Base-by-base conservation (phyloP, 2,329 filamentous ascomycete genomes). In the Alternaria sp. region DNA sequence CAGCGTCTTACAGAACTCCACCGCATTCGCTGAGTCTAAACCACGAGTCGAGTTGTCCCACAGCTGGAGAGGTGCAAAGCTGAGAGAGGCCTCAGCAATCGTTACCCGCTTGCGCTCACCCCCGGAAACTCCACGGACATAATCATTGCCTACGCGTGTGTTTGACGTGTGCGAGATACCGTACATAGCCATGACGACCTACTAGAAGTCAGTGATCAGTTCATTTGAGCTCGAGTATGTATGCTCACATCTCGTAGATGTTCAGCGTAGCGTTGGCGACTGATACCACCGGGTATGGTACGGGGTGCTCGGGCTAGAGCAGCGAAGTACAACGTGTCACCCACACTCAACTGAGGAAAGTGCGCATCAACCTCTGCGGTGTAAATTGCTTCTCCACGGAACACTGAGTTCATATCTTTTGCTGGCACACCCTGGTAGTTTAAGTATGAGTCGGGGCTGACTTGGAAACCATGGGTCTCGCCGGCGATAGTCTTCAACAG, bases 351-450 rank as follows among this genome's bases (percentile, higher is more conserved):
- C 79, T 90, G 86, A 22, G 91, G 90, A 70, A 93, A 93, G 78
- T 93, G 91, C 2, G 90, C 89, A 74, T 95, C 92, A 28, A 92
- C 89, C 74, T 94, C 92, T 57, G 91, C 91, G 0, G 90, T 93
- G 79, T 94, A 95, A 74, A 94, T 93, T 62, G 90, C 90, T 80
- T 95, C 92, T 64, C 92, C 92, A 40, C 90, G 88, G 79, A 93
- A 93, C 54, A 85, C 81, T 3, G 86, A 87, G 77, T 91, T 87
- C 90, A 95, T 94, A 69, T 91, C 86, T 72, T 90, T 81, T 61
- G 90, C 85, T 2, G 86, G 80, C 71, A 92, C 84, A 62, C 89
- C 90, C 74, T 94, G 90, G 74, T 95, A 96, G 79, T 95, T 93
- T 74, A 96, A 86, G 64, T 92, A 89, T 0, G 90, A 89, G 12